Percentiles rank a stretch among this genome's conserved stretches.
Evolutionary conservation across 2,329 filamentous ascomycete genomes (phyloP).

Genomic region (Aspergillus candidus): DNA sequence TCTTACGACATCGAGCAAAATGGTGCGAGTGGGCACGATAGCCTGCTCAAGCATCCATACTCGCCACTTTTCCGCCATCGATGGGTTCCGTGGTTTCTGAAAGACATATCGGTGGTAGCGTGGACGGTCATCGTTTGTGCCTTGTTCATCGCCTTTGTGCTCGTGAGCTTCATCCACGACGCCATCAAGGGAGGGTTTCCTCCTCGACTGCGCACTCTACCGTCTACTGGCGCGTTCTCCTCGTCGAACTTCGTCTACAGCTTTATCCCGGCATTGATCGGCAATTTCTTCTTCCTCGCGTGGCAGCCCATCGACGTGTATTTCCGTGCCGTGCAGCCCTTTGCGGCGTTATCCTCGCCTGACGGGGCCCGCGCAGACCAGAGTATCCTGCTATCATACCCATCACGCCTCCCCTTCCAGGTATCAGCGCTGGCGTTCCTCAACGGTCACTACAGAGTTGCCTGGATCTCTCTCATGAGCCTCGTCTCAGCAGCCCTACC

Average conservation of each 20-base stretch:
- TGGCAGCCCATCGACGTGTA: constrained; percentile 57
- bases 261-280: constrained; percentile 55
- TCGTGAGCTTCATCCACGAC: constrained; percentile 70
- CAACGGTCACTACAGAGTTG: constrained; percentile 54
- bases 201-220: constrained; percentile 58
- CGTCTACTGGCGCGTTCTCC: constrained; percentile 64
- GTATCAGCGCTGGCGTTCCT: constrained; percentile 48
- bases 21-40: constrained; percentile 34
- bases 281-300: constrained; percentile 53
- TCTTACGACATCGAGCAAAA: constrained; percentile 34
- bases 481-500: constrained; percentile 50
- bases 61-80: constrained; percentile 53
- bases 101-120: constrained; percentile 57
- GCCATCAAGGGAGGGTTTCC: constrained; percentile 64
- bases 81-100: constrained; percentile 72
- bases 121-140: constrained; percentile 57
- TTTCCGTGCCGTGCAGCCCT: constrained; percentile 55
- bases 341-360: constrained; percentile 47
- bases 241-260: constrained; percentile 81
- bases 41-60: constrained; percentile 47
- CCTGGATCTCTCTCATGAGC: constrained; percentile 51
- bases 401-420: constrained; percentile 48
- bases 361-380: constrained; percentile 50
- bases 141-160: constrained; percentile 64
- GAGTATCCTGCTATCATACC: constrained; percentile 53